These are phyloP conservation scores for Podospora sp. DNA, from an alignment of 495 filamentous ascomycete genomes.

Conservation along the genomic window DNA sequence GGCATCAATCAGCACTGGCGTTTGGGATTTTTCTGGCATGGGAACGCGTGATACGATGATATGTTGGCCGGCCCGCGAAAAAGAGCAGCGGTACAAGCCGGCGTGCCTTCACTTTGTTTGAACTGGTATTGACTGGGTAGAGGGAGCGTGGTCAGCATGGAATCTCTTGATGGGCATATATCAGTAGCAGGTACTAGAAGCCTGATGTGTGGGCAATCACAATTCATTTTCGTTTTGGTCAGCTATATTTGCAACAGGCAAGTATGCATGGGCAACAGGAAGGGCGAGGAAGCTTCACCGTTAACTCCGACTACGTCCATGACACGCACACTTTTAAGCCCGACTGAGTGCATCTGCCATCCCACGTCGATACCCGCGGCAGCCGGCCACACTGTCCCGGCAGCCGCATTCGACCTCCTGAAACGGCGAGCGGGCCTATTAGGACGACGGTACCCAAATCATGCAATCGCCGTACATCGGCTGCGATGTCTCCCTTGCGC, in stretches of 20 bases:
- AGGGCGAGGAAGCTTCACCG: background rate
- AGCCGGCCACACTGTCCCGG: background rate
- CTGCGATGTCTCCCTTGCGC: background rate
- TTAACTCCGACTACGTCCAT: background rate
- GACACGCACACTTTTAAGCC: background rate
- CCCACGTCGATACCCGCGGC: background rate
- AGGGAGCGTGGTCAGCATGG: background rate
- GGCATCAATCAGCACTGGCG: constrained; percentile 12
- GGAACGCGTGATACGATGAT: background rate
- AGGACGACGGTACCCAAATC: background rate
- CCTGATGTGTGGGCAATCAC: background rate
- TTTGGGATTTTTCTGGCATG: constrained; percentile 11
- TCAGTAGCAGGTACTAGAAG: background rate
- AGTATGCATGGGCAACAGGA: background rate
- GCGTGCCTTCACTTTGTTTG: background rate
- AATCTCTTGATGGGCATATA: background rate
- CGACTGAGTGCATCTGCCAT: background rate
- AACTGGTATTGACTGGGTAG: background rate
- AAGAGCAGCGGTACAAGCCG: background rate
- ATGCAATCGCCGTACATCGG: background rate
- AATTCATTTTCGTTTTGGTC: background rate
- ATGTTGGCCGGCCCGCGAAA: background rate
- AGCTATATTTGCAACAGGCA: background rate
- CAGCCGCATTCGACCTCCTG: background rate
- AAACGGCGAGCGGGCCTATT: background rate